Percentiles rank a stretch among this genome's conserved stretches.
Evolutionary conservation across 1,284 basidiomycete species (phyloP).

Genomic region (Puccinia hordei): DNA sequence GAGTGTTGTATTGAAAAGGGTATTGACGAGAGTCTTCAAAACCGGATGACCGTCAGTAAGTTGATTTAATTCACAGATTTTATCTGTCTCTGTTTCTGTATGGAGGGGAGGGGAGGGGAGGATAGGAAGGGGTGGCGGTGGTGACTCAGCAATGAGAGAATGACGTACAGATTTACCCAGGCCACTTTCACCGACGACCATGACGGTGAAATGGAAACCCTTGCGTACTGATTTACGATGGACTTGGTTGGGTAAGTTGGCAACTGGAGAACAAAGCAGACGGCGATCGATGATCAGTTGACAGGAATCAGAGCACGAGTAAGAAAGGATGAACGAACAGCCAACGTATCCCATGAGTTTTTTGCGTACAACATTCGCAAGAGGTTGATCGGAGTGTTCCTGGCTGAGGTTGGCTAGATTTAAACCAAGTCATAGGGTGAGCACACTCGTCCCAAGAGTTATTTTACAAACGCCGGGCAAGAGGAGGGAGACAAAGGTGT

Average conservation of each 20-base stretch:
- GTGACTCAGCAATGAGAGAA: neutral
- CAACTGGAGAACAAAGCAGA: conserved; percentile 64
- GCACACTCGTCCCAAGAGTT: neutral
- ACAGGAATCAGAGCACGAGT: neutral
- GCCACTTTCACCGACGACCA: conserved; percentile 98
- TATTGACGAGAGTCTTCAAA: conserved; percentile 79
- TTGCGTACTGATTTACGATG: conserved; percentile 90
- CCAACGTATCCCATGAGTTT: conserved; percentile 80
- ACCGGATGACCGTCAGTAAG: neutral
- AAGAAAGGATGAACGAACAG: conserved; percentile 53
- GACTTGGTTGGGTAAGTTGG: conserved; percentile 95
- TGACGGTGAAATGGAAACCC: conserved; percentile 92
- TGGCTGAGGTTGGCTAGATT: conserved; percentile 6
- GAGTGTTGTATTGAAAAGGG: conserved; percentile 90
- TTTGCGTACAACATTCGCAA: conserved; percentile 71
- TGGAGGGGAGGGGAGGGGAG: too few relatives aligned
- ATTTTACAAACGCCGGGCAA: neutral
- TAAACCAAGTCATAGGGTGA: neutral
- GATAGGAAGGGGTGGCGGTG: neutral
- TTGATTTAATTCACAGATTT: too few relatives aligned
- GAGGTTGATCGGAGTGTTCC: conserved; percentile 15
- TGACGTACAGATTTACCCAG: conserved; percentile 76
- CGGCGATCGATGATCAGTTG: neutral
- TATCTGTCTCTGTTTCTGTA: too few relatives aligned
- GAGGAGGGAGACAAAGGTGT: neutral